Evolutionary conservation across 2,329 filamentous ascomycete species (phyloP).

Genomic region (Coniochaeta sp.): DNA sequence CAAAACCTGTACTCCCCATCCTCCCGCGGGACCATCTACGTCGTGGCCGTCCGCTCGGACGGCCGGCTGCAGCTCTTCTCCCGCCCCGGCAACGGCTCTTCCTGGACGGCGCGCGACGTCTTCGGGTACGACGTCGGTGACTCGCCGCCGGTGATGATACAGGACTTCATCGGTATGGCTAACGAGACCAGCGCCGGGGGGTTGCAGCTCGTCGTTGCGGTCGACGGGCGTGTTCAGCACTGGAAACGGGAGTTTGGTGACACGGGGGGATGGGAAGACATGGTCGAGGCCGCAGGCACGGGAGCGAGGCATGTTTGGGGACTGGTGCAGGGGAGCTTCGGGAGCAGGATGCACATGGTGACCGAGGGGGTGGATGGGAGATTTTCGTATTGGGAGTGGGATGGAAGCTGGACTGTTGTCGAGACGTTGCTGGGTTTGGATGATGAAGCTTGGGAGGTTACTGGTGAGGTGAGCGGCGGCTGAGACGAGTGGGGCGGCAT

Average conservation of each 20-base stretch:
- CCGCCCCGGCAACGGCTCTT: constrained; percentile 3
- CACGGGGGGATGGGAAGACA: constrained; percentile 4
- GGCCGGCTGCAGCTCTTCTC: constrained; percentile 12
- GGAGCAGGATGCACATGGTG: constrained; percentile 10
- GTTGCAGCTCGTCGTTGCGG: constrained; percentile 10
- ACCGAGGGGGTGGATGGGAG: constrained; percentile 8
- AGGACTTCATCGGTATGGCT: constrained; percentile 9
- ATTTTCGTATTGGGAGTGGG: constrained; percentile 12
- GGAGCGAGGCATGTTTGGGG: constrained; percentile 9
- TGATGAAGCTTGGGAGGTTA: not conserved
- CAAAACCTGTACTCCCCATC: constrained; percentile 7
- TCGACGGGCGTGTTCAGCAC: constrained; percentile 11
- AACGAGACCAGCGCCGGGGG: constrained; percentile 9
- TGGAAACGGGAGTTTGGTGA: constrained; percentile 3
- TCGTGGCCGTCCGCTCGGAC: constrained; percentile 9
- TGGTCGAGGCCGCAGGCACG: constrained; percentile 5
- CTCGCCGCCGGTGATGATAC: constrained; percentile 12
- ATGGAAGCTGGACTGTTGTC: constrained; percentile 6
- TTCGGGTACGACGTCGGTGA: constrained; percentile 7
- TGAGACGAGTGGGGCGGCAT: not conserved
- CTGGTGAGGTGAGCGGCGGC: constrained; percentile 5
- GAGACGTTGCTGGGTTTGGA: constrained; percentile 4
- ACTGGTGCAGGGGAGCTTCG: constrained; percentile 11
- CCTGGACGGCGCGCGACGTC: constrained; percentile 8
- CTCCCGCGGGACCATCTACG: constrained; percentile 10